phyloP scores from a whole-genome alignment of 2,329 filamentous ascomycete species.

The Claviceps fusiformis region DNA sequence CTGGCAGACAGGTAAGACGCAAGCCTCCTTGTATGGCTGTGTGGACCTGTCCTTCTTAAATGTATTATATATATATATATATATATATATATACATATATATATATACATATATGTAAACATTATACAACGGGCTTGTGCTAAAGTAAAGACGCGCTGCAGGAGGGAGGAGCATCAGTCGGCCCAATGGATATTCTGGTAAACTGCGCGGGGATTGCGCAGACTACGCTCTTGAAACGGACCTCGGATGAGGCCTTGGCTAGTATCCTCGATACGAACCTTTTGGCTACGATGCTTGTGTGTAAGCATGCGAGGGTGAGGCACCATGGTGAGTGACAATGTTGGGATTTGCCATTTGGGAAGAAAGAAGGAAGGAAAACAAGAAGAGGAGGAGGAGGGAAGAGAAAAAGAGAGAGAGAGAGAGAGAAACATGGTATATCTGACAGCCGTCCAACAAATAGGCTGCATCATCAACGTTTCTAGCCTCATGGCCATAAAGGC shows the following conservation, averaged over 20 bases:
- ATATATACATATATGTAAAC: too few relatives aligned
- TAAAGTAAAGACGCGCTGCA: background rate
- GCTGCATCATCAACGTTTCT: slow-evolving; percentile 69
- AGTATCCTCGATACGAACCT: slow-evolving; percentile 58
- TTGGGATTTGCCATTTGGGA: too few relatives aligned
- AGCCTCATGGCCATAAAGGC: slow-evolving; percentile 60
- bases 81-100: too few relatives aligned
- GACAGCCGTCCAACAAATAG: slow-evolving; percentile 16
- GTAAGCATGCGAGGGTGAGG: slow-evolving; percentile 30
- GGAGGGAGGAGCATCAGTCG: slow-evolving; percentile 10
- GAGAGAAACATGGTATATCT: background rate
- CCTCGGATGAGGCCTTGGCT: slow-evolving; percentile 35
- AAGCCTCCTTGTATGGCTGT: background rate
- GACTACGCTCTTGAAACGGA: slow-evolving; percentile 46
- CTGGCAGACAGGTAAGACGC: background rate
- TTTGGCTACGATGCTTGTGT: slow-evolving; percentile 48
- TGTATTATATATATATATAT: too few relatives aligned
- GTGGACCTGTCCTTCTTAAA: background rate
- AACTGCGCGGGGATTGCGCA: slow-evolving; percentile 70
- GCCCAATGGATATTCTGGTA: slow-evolving; percentile 46
- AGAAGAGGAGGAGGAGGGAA: background rate
- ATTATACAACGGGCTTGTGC: background rate
- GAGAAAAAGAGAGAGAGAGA: background rate
- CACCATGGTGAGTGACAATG: slow-evolving; percentile 15
- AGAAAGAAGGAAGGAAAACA: too few relatives aligned